Base-by-base conservation (phyloP, 257 asterid species). In the Fraxinus quadrangulata region DNA sequence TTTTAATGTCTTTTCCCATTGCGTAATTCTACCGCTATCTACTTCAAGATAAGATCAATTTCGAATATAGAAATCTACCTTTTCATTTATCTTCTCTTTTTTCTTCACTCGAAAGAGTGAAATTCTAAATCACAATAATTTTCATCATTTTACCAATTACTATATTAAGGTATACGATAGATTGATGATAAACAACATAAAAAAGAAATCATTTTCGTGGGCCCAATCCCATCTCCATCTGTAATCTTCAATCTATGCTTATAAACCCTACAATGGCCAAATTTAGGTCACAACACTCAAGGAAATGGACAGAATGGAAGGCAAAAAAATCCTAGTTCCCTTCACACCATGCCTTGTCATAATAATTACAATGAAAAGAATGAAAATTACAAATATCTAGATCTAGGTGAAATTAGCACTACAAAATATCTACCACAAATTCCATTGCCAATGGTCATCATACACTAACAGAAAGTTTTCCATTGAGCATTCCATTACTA, bases 351-450 rank as follows among this genome's bases (percentile, higher is more conserved):
- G 71, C 51, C 71, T 28, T 67, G 16, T 69, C 14, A 26, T 77
- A 23, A 78, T 69, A 39, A 74, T 74, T 61, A 26, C 66, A 4
- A 70, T 56, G 19, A 4, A 14, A 40, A 76, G 31, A 31, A 67
- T n/a, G 66, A 79, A 66, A n/a, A 76, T 59, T 65, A 45, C 19
- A 65, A 73, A 40, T 40, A 40, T 40, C 47, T 9, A 40, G 47
- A 40, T 40, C 47, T 9, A 40, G 13, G n/a, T 49, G n/a, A 49
- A 49, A 49, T 49, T 49, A 49, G n/a, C 19, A 13, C 19, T 17
- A 14, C 59, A 49, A 17, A 47, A 47, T 14, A 47, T 12, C 59
- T 12, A 3, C 4, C 59, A 47, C 56, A 47, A 34, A 34, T 34
- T 34, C 37, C 37, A 36, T 36, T 36, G 39, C 39, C 0, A 36